Evolutionary conservation across 2,329 filamentous ascomycete species (phyloP), one percentile per base, ranked within the genome.

Genomic region (Ascocoryne sarcoides): DNA sequence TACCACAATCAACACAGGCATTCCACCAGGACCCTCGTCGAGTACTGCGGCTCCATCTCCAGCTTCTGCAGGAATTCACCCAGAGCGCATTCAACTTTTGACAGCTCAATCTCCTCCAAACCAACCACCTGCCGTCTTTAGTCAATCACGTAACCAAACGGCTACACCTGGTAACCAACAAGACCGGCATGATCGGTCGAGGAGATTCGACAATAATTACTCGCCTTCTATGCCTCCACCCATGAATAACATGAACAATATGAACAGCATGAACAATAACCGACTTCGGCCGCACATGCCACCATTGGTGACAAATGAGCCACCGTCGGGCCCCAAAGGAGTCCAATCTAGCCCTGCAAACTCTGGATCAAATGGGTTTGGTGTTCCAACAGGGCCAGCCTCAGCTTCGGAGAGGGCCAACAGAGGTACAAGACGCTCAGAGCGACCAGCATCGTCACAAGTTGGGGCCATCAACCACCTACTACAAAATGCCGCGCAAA

Each of bases 381-480:
- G 46, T 17, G 49, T 57, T 16, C 57, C 59, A 23, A 60, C 58
- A 9, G 59, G 58, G 5, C 57, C 58, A 32, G 50, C 59, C 21
- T 60, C 55, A n/a, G 45, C 49, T 19, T 52, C 36, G n/a, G 57
- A 60, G 32, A 53, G 59, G 36, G 50, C 43, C 32, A 31, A 43
- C 19, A 44, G 56, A 33, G 52, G 55, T 15, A 61, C 55, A 48
- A 50, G 66, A 39, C 58, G 75, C 42, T n/a, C n/a, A n/a, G n/a
- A n/a, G n/a, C n/a, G n/a, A n/a, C n/a, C n/a, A n/a, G n/a, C n/a
- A n/a, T n/a, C n/a, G n/a, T n/a, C n/a, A n/a, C 73, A 79, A 50
- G 62, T 81, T 20, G 69, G 70, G 10, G 70, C 72, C 33, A 79
- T 82, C 44, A 76, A 79, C 49, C 76, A 62, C 46, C 74, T 69